Evolutionary conservation across 2,329 filamentous ascomycete species (phyloP), one percentile per base, ranked within the genome.

Genomic region (Aphanoascus verrucosus): DNA sequence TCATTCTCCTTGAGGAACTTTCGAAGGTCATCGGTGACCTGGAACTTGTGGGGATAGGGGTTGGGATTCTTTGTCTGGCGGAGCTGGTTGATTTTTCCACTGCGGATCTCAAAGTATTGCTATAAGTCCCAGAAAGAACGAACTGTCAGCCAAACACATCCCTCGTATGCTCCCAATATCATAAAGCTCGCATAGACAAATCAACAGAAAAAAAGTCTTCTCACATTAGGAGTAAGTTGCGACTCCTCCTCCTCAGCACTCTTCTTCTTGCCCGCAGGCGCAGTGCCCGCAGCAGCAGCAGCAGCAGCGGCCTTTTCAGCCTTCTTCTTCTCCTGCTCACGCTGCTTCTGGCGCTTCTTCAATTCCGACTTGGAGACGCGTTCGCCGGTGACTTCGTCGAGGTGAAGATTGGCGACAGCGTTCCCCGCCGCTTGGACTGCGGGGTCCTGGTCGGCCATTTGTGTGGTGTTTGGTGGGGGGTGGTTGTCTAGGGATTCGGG

Each of bases 31-130:
- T 88, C 89, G 69, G 84, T 86, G 68, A 88, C 83, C 55, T 90
- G 77, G 79, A 95, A 97, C 78, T 85, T 85, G 84, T 98, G 91
- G 6, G 93, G 93, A 72, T 96, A 95, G 12, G 87, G 87, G 66
- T 91, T 86, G 40, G 86, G 86, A 56, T 82, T 74, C 74, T 85
- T 83, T 65, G 80, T 82, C 65, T 84, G 75, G 64, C 84, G 80
- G 59, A 91, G 79, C 64, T 85, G 84, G 70, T 86, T 84, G 75
- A 95, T 83, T 61, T 79, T 80, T 62, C 87, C 82, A 65, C 85
- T 94, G 58, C 93, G 86, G 67, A 97, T 94, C 75, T 98, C 93
- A 69, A 95, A 96, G 77, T 97, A 98, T 84, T 87, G 84, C 81
- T 85, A 64, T 12, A 54, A 20, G 51, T 45, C 20, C 37, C 59